A percentile compares a stretch with the other conserved stretches of the same genome.
Conservation (phyloP, 139 green algal genomes). For the Micractinium conductrix region DNA sequence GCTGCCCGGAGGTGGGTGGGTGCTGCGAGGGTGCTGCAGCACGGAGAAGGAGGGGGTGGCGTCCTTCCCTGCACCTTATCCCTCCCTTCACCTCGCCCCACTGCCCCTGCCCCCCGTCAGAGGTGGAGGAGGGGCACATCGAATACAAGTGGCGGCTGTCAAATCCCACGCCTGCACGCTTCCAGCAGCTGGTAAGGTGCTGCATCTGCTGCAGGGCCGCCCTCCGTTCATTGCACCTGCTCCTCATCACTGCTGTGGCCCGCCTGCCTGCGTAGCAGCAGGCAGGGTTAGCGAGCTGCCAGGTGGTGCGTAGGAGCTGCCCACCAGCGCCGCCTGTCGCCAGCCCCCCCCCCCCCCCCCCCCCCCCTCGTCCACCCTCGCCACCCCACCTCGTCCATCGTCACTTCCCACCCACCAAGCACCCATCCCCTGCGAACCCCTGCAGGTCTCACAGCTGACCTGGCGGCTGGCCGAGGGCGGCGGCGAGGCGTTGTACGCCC, state of each 20-base stretch:
- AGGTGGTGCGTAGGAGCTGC: too few species aligned
- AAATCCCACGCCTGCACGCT: constrained; percentile 63
- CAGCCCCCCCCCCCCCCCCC: neutral
- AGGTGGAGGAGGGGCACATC: constrained; percentile 79
- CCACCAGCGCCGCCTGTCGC: neutral
- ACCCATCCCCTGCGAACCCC: neutral
- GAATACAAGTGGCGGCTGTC: constrained; percentile 89
- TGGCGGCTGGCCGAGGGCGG: constrained; percentile 83
- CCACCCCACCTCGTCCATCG: neutral
- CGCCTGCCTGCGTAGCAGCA: neutral
- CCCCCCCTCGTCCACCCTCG: neutral
- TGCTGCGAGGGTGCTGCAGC: too few species aligned
- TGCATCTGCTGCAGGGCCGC: neutral
- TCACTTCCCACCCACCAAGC: neutral
- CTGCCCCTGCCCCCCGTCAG: too few species aligned
- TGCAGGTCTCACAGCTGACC: constrained; percentile 89
- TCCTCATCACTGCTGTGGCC: neutral
- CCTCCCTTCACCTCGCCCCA: too few species aligned
- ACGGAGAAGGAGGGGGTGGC: too few species aligned
- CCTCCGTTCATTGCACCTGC: neutral
- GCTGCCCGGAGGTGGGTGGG: constrained; percentile 38
- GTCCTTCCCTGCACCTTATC: too few species aligned
- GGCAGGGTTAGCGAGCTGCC: too few species aligned
- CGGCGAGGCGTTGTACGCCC: constrained; percentile 76
- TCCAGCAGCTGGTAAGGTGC: constrained; percentile 82